These are phyloP conservation scores for Xylariaceae sp. DNA, from an alignment of 2,329 filamentous ascomycete species.

Conservation along the genomic window DNA sequence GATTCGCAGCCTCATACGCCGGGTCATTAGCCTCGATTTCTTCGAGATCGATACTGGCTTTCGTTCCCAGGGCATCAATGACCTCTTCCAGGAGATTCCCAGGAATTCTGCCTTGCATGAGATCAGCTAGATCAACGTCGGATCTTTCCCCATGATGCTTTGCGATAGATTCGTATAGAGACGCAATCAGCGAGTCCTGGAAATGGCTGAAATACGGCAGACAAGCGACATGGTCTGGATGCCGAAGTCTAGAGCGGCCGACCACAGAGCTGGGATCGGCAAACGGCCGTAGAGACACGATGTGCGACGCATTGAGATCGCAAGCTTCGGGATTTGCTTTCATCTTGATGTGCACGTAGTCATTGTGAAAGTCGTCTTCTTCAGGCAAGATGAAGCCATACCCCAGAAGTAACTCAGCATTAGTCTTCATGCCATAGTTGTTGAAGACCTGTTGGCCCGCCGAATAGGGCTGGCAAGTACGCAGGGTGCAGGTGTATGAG, in stretches of 20 bases:
- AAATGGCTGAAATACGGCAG: constrained; percentile 45
- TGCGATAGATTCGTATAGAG: constrained; percentile 39
- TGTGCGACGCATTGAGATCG: constrained; percentile 30
- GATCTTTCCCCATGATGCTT: constrained; percentile 14
- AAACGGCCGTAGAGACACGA: constrained; percentile 50
- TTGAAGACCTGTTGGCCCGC: constrained; percentile 49
- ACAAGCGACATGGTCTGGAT: constrained; percentile 30
- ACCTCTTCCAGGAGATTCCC: constrained; percentile 36
- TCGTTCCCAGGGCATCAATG: constrained; percentile 34
- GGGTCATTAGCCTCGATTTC: constrained; percentile 42
- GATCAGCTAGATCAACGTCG: constrained; percentile 31
- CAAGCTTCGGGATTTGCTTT: constrained; percentile 30
- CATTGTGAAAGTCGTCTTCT: constrained; percentile 48
- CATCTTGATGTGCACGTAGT: constrained; percentile 54
- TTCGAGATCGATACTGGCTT: constrained; percentile 39
- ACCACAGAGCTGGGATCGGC: constrained; percentile 44
- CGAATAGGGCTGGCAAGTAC: constrained; percentile 38
- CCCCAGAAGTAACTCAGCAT: constrained; percentile 61
- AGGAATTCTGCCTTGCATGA: constrained; percentile 42
- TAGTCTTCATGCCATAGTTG: constrained; percentile 70
- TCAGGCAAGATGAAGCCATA: constrained; percentile 57
- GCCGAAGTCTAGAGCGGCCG: constrained; percentile 38
- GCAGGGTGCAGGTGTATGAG: constrained; percentile 38
- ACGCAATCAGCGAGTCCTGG: constrained; percentile 49
- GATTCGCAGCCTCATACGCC: constrained; percentile 35